phyloP scores from a whole-genome alignment of 2,329 filamentous ascomycete species.

The Aschersonia sp. region DNA sequence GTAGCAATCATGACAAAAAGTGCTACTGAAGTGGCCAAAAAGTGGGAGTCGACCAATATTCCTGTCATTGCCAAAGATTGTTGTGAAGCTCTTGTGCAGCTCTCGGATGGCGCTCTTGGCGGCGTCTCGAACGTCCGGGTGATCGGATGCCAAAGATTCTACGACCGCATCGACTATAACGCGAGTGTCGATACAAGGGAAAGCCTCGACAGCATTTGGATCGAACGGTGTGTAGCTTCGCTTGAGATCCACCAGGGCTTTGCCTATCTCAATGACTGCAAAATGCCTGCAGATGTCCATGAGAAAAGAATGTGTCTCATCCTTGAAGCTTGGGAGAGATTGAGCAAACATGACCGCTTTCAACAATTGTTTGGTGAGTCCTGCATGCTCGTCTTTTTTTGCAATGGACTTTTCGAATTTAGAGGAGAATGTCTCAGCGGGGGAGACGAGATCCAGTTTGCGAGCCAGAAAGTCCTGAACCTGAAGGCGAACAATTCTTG shows the following conservation, averaged over 20 bases:
- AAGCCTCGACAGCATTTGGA: conserved; percentile 73
- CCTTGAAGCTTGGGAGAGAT: conserved; percentile 66
- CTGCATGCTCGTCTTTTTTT: conserved; percentile 78
- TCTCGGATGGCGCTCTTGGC: conserved; percentile 67
- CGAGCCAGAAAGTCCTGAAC: conserved; percentile 69
- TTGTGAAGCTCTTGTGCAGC: conserved; percentile 60
- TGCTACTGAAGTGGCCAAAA: conserved; percentile 68
- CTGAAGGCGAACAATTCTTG: conserved; percentile 71
- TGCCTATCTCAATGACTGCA: conserved; percentile 76
- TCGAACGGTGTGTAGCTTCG: conserved; percentile 69
- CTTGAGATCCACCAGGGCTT: conserved; percentile 68
- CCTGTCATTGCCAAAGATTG: conserved; percentile 63
- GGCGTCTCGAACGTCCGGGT: conserved; percentile 64
- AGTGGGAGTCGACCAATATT: conserved; percentile 67
- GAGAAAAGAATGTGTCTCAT: conserved; percentile 62
- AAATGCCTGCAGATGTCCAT: conserved; percentile 80
- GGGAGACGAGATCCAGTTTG: conserved; percentile 50
- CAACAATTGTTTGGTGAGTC: conserved; percentile 68
- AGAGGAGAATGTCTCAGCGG: conserved; percentile 13
- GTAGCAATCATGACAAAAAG: conserved; percentile 89
- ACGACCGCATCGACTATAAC: conserved; percentile 81
- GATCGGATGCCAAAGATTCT: conserved; percentile 79
- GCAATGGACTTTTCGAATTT: conserved; percentile 71
- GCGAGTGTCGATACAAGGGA: conserved; percentile 73
- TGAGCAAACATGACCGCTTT: conserved; percentile 80